Conservation (phyloP, 129 eudicot species). For the Saposhnikovia divaricata region DNA sequence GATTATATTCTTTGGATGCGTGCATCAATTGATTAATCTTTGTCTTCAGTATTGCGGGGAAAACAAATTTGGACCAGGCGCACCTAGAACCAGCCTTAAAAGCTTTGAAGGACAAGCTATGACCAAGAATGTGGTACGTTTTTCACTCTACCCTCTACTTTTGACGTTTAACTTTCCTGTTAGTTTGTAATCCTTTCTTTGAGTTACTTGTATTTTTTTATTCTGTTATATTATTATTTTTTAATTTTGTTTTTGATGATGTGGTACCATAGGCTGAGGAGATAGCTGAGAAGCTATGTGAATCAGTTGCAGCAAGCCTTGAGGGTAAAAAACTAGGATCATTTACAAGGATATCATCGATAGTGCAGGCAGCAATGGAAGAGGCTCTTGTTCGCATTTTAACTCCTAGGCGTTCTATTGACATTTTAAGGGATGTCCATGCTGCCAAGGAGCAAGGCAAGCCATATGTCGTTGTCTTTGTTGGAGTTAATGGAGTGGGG, state of each 20-base stretch:
- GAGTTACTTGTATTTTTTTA: background rate
- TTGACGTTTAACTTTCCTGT: background rate
- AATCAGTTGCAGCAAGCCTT: slow-evolving; percentile 91
- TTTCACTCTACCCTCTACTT: background rate
- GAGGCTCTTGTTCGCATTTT: slow-evolving; percentile 97
- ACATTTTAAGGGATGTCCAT: slow-evolving; percentile 91
- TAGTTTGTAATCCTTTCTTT: slow-evolving; percentile 3
- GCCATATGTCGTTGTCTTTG: slow-evolving; percentile 95
- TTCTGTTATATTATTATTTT: background rate
- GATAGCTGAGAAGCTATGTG: slow-evolving; percentile 91
- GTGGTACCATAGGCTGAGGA: slow-evolving; percentile 68
- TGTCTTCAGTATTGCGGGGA: slow-evolving; percentile 76
- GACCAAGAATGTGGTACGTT: slow-evolving; percentile 97
- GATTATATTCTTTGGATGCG: slow-evolving; percentile 7
- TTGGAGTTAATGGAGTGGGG: slow-evolving; percentile 98
- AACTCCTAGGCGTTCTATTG: slow-evolving; percentile 91
- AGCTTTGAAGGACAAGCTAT: slow-evolving; percentile 93
- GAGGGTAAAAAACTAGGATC: slow-evolving; percentile 91
- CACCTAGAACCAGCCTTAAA: slow-evolving; percentile 90
- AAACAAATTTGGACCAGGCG: slow-evolving; percentile 83
- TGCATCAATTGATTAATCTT: background rate
- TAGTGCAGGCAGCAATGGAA: slow-evolving; percentile 97
- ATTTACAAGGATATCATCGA: slow-evolving; percentile 91
- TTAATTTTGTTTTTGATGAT: background rate
- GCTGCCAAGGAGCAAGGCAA: slow-evolving; percentile 82